Percentiles rank a stretch among this genome's conserved stretches.
Evolutionary conservation across 306 rosid genomes (phyloP).

Genomic region (Casuarina equisetifolia): DNA sequence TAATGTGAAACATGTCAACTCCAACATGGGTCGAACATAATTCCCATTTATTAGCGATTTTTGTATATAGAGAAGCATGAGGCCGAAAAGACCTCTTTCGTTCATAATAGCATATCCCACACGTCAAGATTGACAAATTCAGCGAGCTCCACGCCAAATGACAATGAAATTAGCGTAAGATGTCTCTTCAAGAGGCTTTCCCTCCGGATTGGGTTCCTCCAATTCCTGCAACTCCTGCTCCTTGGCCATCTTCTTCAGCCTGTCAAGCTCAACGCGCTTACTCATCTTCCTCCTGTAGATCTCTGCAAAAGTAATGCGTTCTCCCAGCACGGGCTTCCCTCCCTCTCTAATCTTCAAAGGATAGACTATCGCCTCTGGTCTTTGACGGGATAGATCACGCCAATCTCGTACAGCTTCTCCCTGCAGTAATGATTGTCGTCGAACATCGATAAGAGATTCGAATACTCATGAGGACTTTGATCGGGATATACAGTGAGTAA

Average conservation of each 20-base stretch:
- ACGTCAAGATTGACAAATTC: too few species aligned
- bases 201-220: slow-evolving; percentile 23
- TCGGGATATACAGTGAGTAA: too few species aligned
- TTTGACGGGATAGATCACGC: slow-evolving; percentile 72
- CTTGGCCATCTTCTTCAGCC: slow-evolving; percentile 63
- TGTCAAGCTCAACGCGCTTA: slow-evolving; percentile 60
- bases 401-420: slow-evolving; percentile 76
- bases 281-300: slow-evolving; percentile 78
- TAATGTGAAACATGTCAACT: too few species aligned
- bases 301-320: slow-evolving; percentile 65
- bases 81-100: too few species aligned
- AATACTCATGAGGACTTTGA: too few species aligned
- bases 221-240: slow-evolving; percentile 35
- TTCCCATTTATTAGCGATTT: too few species aligned
- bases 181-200: slow-evolving; percentile 41
- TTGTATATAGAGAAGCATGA: too few species aligned
- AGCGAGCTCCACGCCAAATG: too few species aligned
- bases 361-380: slow-evolving; percentile 63
- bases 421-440: slow-evolving; percentile 28
- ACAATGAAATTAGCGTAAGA: too few species aligned
- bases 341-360: slow-evolving; percentile 69
- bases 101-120: too few species aligned
- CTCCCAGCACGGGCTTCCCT: slow-evolving; percentile 51
- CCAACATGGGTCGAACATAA: too few species aligned
- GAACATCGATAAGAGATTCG: neutral